These are phyloP conservation scores for Stereum hirsutum DNA, from an alignment of 1,284 basidiomycete genomes.

Conservation along the genomic window DNA sequence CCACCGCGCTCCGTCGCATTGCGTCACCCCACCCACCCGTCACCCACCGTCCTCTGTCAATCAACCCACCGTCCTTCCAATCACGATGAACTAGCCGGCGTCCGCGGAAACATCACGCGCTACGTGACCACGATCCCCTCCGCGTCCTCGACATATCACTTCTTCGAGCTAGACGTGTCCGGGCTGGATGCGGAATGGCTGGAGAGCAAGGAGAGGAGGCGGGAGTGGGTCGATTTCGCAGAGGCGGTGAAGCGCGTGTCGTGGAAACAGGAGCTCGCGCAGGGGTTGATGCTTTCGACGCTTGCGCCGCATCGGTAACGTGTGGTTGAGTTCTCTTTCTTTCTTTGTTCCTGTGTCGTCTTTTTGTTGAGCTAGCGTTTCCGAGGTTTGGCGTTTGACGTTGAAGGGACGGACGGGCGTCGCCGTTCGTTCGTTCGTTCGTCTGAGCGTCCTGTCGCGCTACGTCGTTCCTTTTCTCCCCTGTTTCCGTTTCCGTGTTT, in stretches of 20 bases:
- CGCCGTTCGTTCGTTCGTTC: no score
- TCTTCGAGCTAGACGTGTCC: constrained; percentile 76
- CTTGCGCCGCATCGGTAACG: constrained; percentile 38
- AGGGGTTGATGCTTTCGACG: constrained; percentile 60
- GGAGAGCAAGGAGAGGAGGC: constrained; percentile 61
- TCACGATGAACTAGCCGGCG: constrained; percentile 48
- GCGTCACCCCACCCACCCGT: constrained; percentile 6
- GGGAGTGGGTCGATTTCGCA: constrained; percentile 80
- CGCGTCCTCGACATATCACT: constrained; percentile 73
- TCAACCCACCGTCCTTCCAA: not conserved
- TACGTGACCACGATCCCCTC: constrained; percentile 72
- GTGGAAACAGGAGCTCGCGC: constrained; percentile 74
- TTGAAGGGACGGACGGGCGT: no score
- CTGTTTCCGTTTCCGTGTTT: no score
- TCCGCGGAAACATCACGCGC: constrained; percentile 69
- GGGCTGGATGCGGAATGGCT: constrained; percentile 69
- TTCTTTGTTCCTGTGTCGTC: no score
- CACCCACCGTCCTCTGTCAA: no score
- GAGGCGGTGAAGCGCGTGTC: constrained; percentile 64
- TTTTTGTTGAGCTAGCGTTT: no score
- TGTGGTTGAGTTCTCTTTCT: no score
- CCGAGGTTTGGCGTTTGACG: no score
- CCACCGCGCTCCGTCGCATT: constrained; percentile 7
- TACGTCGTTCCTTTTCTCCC: not conserved
- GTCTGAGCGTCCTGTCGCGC: not conserved